phyloP scores from a whole-genome alignment of 345 rosid species.

The Euclidium syriacum region DNA sequence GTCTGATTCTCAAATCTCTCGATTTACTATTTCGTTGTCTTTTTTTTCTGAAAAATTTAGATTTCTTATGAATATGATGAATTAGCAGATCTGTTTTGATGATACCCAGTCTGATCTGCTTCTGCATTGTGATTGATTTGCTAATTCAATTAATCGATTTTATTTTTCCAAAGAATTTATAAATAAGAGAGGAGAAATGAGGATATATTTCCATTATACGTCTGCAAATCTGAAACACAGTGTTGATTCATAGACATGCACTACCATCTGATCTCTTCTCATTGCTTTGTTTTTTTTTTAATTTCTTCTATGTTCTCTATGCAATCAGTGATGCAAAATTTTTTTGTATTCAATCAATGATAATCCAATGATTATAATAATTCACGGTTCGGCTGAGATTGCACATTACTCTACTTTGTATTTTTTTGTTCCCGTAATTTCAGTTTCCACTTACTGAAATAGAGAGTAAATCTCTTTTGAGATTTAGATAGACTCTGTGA shows the following conservation, averaged over 20 bases:
- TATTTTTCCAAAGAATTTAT: no score
- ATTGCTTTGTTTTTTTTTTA: not conserved
- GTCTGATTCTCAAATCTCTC: constrained; percentile 12
- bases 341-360: constrained; percentile 40
- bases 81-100: constrained; percentile 31
- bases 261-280: constrained; percentile 83
- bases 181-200: constrained; percentile 50
- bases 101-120: constrained; percentile 65
- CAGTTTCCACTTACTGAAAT: no score
- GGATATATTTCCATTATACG: constrained; percentile 47
- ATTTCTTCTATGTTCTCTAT: not conserved
- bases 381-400: constrained; percentile 94
- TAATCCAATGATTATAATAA: constrained; percentile 38
- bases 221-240: constrained; percentile 40
- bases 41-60: no score
- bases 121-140: constrained; percentile 32
- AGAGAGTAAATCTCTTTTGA: no score
- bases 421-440: no score
- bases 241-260: constrained; percentile 78
- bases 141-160: not conserved
- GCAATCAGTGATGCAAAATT: constrained; percentile 74
- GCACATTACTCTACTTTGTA: constrained; percentile 18
- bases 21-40: accelerated
- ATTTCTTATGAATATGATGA: constrained; percentile 41
- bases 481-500: no score